Percentiles rank a stretch among this genome's conserved stretches.
These are phyloP conservation scores for Pilasporangium apinafurcum DNA, from an alignment of 352 stramenopile genomes.

Conservation along the genomic window DNA sequence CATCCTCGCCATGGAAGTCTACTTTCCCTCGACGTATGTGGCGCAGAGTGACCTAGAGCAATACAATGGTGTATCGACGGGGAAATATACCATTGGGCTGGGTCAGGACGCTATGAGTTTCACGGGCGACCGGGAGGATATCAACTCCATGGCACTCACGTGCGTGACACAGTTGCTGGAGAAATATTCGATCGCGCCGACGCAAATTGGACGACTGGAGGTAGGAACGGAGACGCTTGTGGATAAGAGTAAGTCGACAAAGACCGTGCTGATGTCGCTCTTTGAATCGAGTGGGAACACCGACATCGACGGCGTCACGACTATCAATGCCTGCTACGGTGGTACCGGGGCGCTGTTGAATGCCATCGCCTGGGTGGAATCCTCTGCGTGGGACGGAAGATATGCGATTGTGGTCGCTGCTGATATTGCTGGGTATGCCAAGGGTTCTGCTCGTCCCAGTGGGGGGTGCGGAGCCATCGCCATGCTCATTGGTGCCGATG, in stretches of 20 bases:
- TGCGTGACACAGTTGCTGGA: slow-evolving; percentile 43
- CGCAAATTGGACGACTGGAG: slow-evolving; percentile 91
- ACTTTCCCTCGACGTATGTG: slow-evolving; percentile 94
- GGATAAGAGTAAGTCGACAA: slow-evolving; percentile 84
- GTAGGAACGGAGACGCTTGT: slow-evolving; percentile 96
- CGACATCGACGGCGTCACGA: slow-evolving; percentile 85
- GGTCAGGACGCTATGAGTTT: slow-evolving; percentile 60
- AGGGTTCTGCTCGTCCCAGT: slow-evolving; percentile 85
- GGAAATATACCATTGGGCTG: slow-evolving; percentile 70
- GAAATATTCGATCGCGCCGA: slow-evolving; percentile 41
- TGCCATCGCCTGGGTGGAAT: slow-evolving; percentile 94
- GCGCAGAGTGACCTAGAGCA: slow-evolving; percentile 92
- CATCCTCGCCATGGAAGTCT: slow-evolving; percentile 96
- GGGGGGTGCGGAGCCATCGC: slow-evolving; percentile 93
- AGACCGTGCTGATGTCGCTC: slow-evolving; percentile 77
- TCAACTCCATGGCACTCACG: slow-evolving; percentile 66
- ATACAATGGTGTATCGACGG: slow-evolving; percentile 76
- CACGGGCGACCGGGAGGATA: slow-evolving; percentile 63
- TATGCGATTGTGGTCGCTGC: slow-evolving; percentile 95
- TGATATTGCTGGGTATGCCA: slow-evolving; percentile 96
- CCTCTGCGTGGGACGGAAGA: slow-evolving; percentile 87
- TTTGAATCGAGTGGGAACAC: slow-evolving; percentile 49
- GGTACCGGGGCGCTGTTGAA: slow-evolving; percentile 97
- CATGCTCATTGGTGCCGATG: slow-evolving; percentile 94
- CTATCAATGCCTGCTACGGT: slow-evolving; percentile 98